Conservation (phyloP, 129 eudicot species). For the Flaveria linearis region DNA sequence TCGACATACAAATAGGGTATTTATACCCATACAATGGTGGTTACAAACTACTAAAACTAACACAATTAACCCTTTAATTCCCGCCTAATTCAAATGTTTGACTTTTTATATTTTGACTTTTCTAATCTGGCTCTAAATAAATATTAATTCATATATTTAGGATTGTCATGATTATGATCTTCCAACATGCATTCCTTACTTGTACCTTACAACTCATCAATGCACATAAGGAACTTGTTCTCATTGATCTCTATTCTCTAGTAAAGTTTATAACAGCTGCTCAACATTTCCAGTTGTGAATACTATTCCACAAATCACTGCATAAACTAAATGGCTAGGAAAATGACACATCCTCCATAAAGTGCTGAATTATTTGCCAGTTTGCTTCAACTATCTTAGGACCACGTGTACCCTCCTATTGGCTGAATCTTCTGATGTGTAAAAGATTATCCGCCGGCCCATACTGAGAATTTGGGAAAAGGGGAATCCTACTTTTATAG, state of each 20-base stretch:
- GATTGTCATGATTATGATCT: no score
- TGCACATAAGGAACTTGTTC: slow-evolving; percentile 13
- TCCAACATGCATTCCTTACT: not conserved
- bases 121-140: no score
- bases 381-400: slow-evolving; percentile 24
- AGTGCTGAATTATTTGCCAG: slow-evolving; percentile 27
- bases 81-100: no score
- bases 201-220: slow-evolving; percentile 23
- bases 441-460: slow-evolving; percentile 60
- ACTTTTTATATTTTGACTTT: no score
- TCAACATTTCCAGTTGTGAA: slow-evolving; percentile 29
- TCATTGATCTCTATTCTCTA: not conserved
- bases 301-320: slow-evolving; percentile 34
- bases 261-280: slow-evolving; percentile 36
- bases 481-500: slow-evolving; percentile 34
- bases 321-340: slow-evolving; percentile 43
- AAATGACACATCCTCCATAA: slow-evolving; percentile 45
- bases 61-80: no score
- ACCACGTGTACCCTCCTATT: slow-evolving; percentile 36
- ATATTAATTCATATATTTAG: no score
- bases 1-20: no score
- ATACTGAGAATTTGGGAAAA: slow-evolving; percentile 33
- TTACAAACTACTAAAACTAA: no score
- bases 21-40: no score
- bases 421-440: slow-evolving; percentile 26